A percentile compares a stretch with the other conserved stretches of the same genome.
These are phyloP conservation scores for Coniella vitis DNA, from an alignment of 2,329 filamentous ascomycete species.

Conservation along the genomic window DNA sequence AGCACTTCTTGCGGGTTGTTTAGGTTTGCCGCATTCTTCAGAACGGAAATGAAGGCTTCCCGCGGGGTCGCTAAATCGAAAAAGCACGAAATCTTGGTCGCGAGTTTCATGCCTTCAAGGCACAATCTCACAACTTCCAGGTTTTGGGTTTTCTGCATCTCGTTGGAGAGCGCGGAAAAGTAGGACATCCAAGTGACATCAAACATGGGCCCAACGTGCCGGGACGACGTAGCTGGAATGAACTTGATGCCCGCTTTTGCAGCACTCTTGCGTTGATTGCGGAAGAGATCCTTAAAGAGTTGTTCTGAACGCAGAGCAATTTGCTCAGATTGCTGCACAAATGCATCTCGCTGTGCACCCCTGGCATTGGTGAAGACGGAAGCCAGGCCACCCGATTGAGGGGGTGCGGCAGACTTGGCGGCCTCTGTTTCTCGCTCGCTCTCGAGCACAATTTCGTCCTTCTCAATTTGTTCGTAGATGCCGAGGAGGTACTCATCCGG, in stretches of 20 bases:
- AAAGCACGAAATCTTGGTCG: conserved; percentile 85
- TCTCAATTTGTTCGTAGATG: conserved; percentile 88
- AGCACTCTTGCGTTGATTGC: conserved; percentile 77
- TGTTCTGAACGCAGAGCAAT: conserved; percentile 70
- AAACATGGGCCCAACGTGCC: conserved; percentile 97
- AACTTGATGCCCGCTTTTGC: conserved; percentile 65
- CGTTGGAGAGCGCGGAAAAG: conserved; percentile 86
- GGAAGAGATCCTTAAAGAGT: conserved; percentile 87
- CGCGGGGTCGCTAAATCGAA: conserved; percentile 91
- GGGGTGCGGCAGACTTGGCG: conserved; percentile 58
- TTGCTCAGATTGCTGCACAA: conserved; percentile 90
- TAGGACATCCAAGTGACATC: conserved; percentile 99
- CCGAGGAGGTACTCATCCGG: conserved; percentile 83
- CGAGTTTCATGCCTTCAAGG: conserved; percentile 90
- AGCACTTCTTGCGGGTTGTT: conserved; percentile 95
- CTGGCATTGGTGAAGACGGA: conserved; percentile 87
- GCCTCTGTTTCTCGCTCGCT: conserved; percentile 88
- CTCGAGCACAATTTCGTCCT: conserved; percentile 88
- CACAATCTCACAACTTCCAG: conserved; percentile 87
- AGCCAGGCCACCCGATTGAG: conserved; percentile 62
- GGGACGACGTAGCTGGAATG: conserved; percentile 87
- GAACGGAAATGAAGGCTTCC: conserved; percentile 87
- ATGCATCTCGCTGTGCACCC: conserved; percentile 86
- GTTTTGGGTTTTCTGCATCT: conserved; percentile 90
- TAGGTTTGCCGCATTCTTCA: conserved; percentile 90